These are phyloP conservation scores for Aspergillus sp. DNA, from an alignment of 2,329 filamentous ascomycete genomes.

Conservation along the genomic window DNA sequence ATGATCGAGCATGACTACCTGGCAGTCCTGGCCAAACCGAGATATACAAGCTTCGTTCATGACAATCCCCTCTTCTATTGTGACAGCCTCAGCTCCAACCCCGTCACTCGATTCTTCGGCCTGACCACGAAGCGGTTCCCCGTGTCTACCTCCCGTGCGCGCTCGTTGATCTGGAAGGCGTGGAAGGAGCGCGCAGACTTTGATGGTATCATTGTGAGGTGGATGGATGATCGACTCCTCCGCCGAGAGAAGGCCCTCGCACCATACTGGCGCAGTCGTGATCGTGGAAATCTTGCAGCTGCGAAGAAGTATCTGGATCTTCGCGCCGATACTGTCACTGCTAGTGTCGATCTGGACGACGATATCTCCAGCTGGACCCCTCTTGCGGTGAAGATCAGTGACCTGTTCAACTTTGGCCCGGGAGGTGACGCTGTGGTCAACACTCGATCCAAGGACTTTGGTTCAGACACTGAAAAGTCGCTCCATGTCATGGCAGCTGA, in stretches of 20 bases:
- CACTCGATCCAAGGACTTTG: conserved; percentile 49
- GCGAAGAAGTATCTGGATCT: conserved; percentile 46
- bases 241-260: conserved; percentile 46
- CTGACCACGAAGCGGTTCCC: conserved; percentile 35
- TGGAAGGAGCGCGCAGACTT: conserved; percentile 49
- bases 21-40: conserved; percentile 44
- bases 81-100: conserved; percentile 36
- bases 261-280: conserved; percentile 48
- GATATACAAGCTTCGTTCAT: conserved; percentile 43
- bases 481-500: conserved; percentile 55
- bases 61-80: conserved; percentile 55
- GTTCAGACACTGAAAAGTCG: conserved; percentile 48
- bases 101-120: conserved; percentile 31
- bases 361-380: conserved; percentile 55
- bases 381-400: conserved; percentile 51
- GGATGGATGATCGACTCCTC: conserved; percentile 52
- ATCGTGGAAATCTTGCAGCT: conserved; percentile 41
- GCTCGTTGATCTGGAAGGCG: conserved; percentile 51
- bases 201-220: conserved; percentile 51
- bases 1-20: conserved; percentile 53
- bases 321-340: conserved; percentile 51
- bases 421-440: conserved; percentile 54
- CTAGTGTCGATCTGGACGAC: conserved; percentile 52
- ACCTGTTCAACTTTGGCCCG: conserved; percentile 53
- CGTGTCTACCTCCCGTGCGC: conserved; percentile 48